These are phyloP conservation scores for Penicillium sp. DNA, from an alignment of 2,329 filamentous ascomycete species.

Conservation along the genomic window DNA sequence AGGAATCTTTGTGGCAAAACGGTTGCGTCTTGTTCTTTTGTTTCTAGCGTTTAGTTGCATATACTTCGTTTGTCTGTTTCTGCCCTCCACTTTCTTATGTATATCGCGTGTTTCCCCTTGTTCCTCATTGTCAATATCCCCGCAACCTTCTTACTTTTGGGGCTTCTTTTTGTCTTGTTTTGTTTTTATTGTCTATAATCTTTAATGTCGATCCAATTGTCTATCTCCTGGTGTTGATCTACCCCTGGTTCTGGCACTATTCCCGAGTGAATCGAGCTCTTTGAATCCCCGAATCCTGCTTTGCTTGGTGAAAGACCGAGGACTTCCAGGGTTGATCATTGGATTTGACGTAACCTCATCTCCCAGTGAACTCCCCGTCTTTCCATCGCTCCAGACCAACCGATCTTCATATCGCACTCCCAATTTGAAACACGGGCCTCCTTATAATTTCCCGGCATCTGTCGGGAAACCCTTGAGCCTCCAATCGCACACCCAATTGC, in stretches of 20 bases:
- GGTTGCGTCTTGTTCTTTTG: constrained; percentile 19
- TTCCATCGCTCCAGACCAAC: constrained; percentile 21
- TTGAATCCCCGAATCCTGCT: constrained; percentile 6
- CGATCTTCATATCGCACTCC: constrained; percentile 14
- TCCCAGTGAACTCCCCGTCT: neutral
- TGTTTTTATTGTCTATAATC: constrained; percentile 10
- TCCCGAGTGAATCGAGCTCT: neutral
- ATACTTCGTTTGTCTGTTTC: constrained; percentile 14
- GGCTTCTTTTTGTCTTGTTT: constrained; percentile 3
- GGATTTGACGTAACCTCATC: constrained; percentile 15
- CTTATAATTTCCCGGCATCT: constrained; percentile 19
- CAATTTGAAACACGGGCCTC: constrained; percentile 25
- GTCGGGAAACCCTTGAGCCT: constrained; percentile 14
- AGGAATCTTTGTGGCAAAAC: constrained; percentile 23
- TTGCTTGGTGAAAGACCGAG: neutral
- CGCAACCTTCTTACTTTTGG: constrained; percentile 5
- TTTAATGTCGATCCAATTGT: constrained; percentile 8
- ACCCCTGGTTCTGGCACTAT: neutral
- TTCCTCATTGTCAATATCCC: constrained; percentile 9
- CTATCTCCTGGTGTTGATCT: neutral
- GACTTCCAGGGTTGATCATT: neutral
- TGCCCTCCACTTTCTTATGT: constrained; percentile 21
- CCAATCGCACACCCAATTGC: constrained; percentile 24
- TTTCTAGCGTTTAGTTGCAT: constrained; percentile 12
- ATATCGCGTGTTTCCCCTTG: constrained; percentile 19